phyloP scores from a whole-genome alignment of 106 monocot genomes.

The Ottelia alismoides region DNA sequence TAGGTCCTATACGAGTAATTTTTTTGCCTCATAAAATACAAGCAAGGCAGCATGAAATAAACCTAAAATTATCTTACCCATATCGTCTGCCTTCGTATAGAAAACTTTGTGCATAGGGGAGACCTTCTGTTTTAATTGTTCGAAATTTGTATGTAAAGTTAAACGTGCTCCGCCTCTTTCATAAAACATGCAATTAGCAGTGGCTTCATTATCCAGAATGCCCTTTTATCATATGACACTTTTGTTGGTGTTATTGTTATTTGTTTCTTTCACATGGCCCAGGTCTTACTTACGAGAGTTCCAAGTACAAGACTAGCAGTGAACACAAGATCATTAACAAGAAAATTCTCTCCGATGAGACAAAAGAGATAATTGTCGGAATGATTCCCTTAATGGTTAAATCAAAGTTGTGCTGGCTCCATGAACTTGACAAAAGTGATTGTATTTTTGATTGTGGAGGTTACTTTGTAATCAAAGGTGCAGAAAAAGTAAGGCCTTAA shows the following conservation, averaged over 20 bases:
- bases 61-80: too few species aligned
- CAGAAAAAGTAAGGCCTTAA: constrained; percentile 97
- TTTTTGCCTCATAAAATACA: too few species aligned
- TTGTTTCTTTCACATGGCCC: background rate
- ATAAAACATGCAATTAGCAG: background rate
- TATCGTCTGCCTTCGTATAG: background rate
- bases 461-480: constrained; percentile 93
- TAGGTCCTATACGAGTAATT: too few species aligned
- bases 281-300: constrained; percentile 42
- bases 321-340: constrained; percentile 21
- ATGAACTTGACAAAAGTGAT: constrained; percentile 52
- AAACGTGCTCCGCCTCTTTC: background rate
- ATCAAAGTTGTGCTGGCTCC: constrained; percentile 80
- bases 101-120: background rate
- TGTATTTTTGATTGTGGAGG: constrained; percentile 88
- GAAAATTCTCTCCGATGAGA: constrained; percentile 36
- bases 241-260: background rate
- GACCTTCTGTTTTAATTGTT: background rate
- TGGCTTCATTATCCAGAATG: background rate
- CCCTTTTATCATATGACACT: background rate
- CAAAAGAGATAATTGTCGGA: constrained; percentile 45
- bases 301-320: constrained; percentile 53
- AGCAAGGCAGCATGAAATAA: too few species aligned
- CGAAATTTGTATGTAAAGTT: background rate
- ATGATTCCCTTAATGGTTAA: constrained; percentile 82